Percentiles rank a stretch among this genome's conserved stretches.
phyloP scores from a whole-genome alignment of 768 basidiomycete genomes.

The Artomyces pyxidatus region DNA sequence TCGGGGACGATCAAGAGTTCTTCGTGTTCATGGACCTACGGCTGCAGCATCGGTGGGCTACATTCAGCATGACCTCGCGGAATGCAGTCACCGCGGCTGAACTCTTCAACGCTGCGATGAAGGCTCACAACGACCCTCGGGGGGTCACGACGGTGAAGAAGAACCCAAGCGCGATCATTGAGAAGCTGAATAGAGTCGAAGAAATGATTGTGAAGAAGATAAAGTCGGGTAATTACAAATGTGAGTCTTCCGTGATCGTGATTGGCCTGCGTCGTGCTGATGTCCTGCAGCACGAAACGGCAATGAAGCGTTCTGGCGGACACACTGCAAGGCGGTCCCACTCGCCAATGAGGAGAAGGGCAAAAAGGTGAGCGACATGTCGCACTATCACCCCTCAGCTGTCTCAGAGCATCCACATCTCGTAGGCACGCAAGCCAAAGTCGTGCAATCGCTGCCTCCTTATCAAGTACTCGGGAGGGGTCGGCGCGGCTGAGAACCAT shows the following conservation, averaged over 20 bases:
- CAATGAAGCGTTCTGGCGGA: neutral
- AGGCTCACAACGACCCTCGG: neutral
- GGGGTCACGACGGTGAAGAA: neutral
- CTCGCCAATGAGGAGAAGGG: too few species aligned
- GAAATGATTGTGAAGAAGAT: neutral
- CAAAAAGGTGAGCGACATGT: too few species aligned
- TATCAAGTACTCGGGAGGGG: too few species aligned
- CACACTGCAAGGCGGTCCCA: neutral
- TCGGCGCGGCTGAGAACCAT: neutral
- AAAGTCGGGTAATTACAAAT: neutral
- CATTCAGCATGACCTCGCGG: constrained; percentile 15
- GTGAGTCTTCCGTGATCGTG: neutral
- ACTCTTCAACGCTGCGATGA: neutral
- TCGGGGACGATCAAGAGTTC: constrained; percentile 8
- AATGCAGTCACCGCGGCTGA: neutral
- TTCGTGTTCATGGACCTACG: constrained; percentile 19
- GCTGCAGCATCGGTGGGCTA: constrained; percentile 12
- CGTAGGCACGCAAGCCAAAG: too few species aligned
- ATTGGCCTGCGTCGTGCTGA: too few species aligned
- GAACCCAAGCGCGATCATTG: neutral
- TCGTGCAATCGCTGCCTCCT: too few species aligned
- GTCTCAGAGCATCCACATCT: too few species aligned
- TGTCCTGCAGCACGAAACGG: neutral
- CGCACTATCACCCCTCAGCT: too few species aligned
- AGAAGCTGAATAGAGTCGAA: neutral